Conservation (phyloP, 805 yeast genomes). For the Kodamaea restingae region DNA sequence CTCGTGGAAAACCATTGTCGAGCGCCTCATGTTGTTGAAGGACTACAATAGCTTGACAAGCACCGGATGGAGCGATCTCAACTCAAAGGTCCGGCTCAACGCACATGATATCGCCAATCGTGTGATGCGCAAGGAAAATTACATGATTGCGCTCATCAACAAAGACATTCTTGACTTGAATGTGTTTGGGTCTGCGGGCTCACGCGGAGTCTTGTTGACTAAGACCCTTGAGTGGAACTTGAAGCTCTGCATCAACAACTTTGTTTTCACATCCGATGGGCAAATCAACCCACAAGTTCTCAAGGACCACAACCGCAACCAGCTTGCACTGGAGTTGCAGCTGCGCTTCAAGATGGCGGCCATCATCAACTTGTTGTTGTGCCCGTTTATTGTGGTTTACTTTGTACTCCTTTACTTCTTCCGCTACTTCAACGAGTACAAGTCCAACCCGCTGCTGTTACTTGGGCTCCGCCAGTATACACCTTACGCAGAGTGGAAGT, state of each 20-base stretch:
- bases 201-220: conserved; percentile 48
- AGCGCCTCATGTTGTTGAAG: conserved; percentile 65
- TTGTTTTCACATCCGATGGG: conserved; percentile 77
- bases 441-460: conserved; percentile 78
- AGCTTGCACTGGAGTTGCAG: conserved; percentile 62
- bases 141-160: conserved; percentile 84
- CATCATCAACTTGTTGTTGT: conserved; percentile 68
- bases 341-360: conserved; percentile 88
- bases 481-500: conserved; percentile 91
- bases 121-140: conserved; percentile 93
- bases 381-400: conserved; percentile 84
- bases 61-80: conserved; percentile 45
- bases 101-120: conserved; percentile 95
- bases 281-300: conserved; percentile 70
- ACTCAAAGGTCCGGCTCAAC: conserved; percentile 70
- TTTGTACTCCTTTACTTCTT: conserved; percentile 81
- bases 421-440: conserved; percentile 88
- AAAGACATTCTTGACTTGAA: conserved; percentile 60
- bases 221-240: conserved; percentile 93
- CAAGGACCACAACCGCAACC: conserved; percentile 64
- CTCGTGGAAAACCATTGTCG: conserved; percentile 85
- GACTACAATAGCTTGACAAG: conserved; percentile 67
- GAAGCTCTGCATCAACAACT: conserved; percentile 81
- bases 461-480: conserved; percentile 76
- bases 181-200: conserved; percentile 32